Conservation (phyloP, 805 yeast genomes). For the Brettanomyces bruxellensis region DNA sequence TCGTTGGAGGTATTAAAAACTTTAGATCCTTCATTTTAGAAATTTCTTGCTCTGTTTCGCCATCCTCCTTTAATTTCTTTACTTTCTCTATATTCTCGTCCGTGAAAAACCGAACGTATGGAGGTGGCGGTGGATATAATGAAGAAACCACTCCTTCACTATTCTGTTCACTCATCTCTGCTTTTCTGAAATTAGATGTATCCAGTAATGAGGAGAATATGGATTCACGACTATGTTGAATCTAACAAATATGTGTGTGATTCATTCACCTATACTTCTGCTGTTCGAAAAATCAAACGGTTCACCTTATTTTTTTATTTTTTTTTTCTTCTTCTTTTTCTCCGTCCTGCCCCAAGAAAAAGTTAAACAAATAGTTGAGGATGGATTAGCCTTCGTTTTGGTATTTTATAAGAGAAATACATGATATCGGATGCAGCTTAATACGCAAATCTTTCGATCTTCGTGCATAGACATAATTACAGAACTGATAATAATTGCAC, state of each 20-base stretch:
- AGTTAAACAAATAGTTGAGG: no score
- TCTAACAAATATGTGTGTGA: no score
- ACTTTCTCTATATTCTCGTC: constrained; percentile 48
- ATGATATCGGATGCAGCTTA: no score
- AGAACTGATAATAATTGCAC: neutral
- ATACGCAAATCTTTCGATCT: no score
- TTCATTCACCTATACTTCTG: no score
- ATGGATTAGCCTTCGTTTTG: no score
- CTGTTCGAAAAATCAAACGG: neutral
- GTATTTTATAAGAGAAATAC: no score
- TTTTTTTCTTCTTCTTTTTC: neutral
- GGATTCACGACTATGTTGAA: no score
- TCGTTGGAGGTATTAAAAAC: constrained; percentile 55
- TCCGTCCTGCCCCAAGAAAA: no score
- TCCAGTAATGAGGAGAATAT: no score
- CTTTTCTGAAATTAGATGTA: no score
- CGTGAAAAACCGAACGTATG: constrained; percentile 67
- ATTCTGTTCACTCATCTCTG: neutral
- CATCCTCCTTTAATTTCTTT: constrained; percentile 17
- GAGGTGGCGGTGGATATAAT: constrained; percentile 93
- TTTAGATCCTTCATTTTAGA: constrained; percentile 31
- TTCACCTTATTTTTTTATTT: neutral
- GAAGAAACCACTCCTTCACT: constrained; percentile 39
- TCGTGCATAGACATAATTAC: no score
- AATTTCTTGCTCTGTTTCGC: constrained; percentile 15